phyloP scores from a whole-genome alignment of 2,329 filamentous ascomycete genomes.

The Venturia effusa region DNA sequence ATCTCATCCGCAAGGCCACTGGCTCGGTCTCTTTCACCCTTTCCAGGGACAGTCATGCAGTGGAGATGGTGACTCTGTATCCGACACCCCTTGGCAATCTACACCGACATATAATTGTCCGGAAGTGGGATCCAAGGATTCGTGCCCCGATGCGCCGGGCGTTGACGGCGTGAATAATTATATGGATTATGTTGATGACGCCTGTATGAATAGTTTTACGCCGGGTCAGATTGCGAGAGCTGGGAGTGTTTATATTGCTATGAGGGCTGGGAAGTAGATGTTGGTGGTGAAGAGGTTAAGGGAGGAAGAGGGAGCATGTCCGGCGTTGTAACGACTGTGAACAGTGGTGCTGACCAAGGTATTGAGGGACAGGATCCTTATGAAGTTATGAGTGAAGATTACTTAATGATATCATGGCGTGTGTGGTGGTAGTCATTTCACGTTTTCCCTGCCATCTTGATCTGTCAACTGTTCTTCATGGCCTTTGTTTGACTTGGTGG shows the following conservation, averaged over 20 bases:
- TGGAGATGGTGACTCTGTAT: slow-evolving; percentile 34
- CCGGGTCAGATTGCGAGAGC: slow-evolving; percentile 9
- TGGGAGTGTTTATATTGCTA: neutral
- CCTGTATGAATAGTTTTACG: slow-evolving; percentile 9
- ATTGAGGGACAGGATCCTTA: too few species aligned
- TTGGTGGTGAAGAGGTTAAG: neutral
- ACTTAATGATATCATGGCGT: too few species aligned
- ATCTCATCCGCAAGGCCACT: slow-evolving; percentile 26
- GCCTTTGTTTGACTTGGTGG: too few species aligned
- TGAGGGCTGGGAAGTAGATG: slow-evolving; percentile 7
- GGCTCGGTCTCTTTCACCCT: slow-evolving; percentile 36
- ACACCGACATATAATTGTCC: slow-evolving; percentile 46
- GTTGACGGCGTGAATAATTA: slow-evolving; percentile 9
- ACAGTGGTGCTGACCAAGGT: too few species aligned
- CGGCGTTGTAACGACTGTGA: neutral
- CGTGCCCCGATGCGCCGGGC: slow-evolving; percentile 29
- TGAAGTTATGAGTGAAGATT: too few species aligned
- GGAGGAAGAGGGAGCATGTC: neutral
- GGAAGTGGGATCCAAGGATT: slow-evolving; percentile 34
- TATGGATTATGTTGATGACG: slow-evolving; percentile 12
- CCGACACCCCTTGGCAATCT: slow-evolving; percentile 32
- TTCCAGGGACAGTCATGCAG: slow-evolving; percentile 36
- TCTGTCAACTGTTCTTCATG: too few species aligned
- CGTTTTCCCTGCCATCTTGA: too few species aligned
- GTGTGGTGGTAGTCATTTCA: too few species aligned